Evolutionary conservation across 768 basidiomycete species (phyloP).

Genomic region (Boletus subparvulus): DNA sequence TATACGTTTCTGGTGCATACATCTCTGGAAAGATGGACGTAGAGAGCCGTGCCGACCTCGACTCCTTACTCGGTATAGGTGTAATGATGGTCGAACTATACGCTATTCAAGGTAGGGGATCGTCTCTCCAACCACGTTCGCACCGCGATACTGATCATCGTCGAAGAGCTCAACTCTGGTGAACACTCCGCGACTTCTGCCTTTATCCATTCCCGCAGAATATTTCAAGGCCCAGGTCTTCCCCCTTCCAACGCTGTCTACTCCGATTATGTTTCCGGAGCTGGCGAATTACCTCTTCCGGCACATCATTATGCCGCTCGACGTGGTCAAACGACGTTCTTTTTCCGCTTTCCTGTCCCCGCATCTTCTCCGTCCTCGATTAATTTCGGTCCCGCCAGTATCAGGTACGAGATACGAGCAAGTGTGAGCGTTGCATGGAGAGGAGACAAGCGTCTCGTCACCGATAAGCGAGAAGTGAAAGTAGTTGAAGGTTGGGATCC

Average conservation of each 20-base stretch:
- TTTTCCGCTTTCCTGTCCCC: constrained; percentile 76
- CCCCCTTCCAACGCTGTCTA: constrained; percentile 85
- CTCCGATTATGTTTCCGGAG: constrained; percentile 45
- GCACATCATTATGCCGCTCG: constrained; percentile 68
- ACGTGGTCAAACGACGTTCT: constrained; percentile 74
- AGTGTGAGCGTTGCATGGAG: constrained; percentile 75
- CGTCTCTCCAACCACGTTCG: background rate
- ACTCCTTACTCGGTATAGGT: constrained; percentile 65
- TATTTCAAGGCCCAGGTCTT: constrained; percentile 79
- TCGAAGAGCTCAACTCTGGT: constrained; percentile 67
- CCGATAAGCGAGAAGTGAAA: constrained; percentile 57
- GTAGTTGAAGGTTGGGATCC: constrained; percentile 57
- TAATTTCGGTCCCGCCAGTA: constrained; percentile 64
- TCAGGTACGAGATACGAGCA: constrained; percentile 72
- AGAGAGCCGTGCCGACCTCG: constrained; percentile 70
- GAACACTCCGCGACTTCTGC: constrained; percentile 80
- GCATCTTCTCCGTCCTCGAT: constrained; percentile 67
- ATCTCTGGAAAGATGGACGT: constrained; percentile 78
- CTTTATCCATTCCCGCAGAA: constrained; percentile 65
- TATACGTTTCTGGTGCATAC: constrained; percentile 63
- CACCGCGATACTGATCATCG: constrained; percentile 4
- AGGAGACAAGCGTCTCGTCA: constrained; percentile 68
- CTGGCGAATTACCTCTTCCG: constrained; percentile 62
- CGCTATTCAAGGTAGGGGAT: constrained; percentile 59
- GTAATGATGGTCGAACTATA: constrained; percentile 77